Percentiles rank a stretch among this genome's conserved stretches.
phyloP scores from a whole-genome alignment of 1,284 basidiomycete species.

The Ustanciosporium gigantosporum region DNA sequence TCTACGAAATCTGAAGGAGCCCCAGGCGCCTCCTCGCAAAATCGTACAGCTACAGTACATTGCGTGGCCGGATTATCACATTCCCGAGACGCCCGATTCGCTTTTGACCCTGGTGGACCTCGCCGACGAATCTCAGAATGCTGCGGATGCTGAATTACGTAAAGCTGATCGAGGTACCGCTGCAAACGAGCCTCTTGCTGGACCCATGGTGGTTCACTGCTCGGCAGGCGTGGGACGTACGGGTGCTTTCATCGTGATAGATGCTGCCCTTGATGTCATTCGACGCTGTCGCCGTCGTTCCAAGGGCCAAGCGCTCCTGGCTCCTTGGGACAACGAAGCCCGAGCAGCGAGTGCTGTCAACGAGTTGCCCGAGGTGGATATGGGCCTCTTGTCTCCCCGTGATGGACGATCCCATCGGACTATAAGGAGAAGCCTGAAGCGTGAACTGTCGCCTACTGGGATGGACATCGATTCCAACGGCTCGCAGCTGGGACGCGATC shows the following conservation, averaged over 20 bases:
- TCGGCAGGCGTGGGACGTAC: constrained; percentile 59
- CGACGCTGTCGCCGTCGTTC: constrained; percentile 18
- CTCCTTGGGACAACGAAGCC: constrained; percentile 22
- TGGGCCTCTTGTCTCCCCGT: constrained; percentile 13
- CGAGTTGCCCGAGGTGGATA: constrained; percentile 28
- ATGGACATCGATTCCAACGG: constrained; percentile 44
- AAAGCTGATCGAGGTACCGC: not conserved
- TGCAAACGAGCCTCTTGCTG: constrained; percentile 2
- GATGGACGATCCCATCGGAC: constrained; percentile 19
- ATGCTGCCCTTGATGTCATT: constrained; percentile 48
- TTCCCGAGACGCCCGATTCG: constrained; percentile 48
- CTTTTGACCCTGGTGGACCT: constrained; percentile 48
- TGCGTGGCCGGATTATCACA: constrained; percentile 59
- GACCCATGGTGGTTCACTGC: constrained; percentile 57
- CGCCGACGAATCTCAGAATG: constrained; percentile 37
- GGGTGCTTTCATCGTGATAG: constrained; percentile 55
- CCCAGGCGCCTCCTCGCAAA: constrained; percentile 14
- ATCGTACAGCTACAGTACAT: constrained; percentile 56
- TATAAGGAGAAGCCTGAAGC: constrained; percentile 35
- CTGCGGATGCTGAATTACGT: constrained; percentile 27
- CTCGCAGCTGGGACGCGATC: constrained; percentile 17
- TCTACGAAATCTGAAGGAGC: constrained; percentile 25
- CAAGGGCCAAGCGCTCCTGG: not conserved
- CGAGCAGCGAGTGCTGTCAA: not conserved
- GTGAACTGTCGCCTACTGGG: constrained; percentile 44